Conservation (phyloP, 306 rosid genomes). For the Luffa aegyptiaca region DNA sequence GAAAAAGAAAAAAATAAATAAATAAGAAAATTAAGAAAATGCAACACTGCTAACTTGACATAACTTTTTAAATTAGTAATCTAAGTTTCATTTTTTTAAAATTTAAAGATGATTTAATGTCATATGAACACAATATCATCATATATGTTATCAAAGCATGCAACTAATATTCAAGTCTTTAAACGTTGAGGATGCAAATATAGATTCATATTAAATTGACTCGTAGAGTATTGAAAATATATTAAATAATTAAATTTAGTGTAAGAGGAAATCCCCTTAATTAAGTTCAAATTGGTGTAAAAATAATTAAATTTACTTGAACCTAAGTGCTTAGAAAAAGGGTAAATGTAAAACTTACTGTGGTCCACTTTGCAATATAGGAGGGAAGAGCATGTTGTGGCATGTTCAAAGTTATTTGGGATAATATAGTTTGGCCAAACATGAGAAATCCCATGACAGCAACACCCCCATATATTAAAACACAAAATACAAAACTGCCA, state of each 20-base stretch:
- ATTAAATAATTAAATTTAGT: neutral
- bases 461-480: conserved; percentile 43
- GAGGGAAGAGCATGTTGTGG: conserved; percentile 48
- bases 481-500: conserved; percentile 49
- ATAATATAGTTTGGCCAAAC: conserved; percentile 51
- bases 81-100: too few species aligned
- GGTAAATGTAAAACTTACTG: conserved; percentile 30
- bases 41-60: too few species aligned
- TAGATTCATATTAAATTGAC: too few species aligned
- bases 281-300: neutral
- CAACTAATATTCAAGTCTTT: too few species aligned
- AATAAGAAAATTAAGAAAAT: neutral
- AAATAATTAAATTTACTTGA: neutral
- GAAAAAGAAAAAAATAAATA: too few species aligned
- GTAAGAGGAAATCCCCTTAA: neutral
- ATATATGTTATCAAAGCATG: too few species aligned
- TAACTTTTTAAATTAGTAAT: too few species aligned
- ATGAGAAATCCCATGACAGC: conserved; percentile 66
- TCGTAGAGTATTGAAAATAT: too few species aligned
- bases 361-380: conserved; percentile 59
- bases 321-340: neutral
- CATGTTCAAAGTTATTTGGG: conserved; percentile 70
- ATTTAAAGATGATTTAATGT: neutral
- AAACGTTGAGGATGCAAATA: too few species aligned
- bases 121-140: too few species aligned